Base-by-base conservation (phyloP, 2,329 filamentous ascomycete species). In the Colletotrichum magnum region DNA sequence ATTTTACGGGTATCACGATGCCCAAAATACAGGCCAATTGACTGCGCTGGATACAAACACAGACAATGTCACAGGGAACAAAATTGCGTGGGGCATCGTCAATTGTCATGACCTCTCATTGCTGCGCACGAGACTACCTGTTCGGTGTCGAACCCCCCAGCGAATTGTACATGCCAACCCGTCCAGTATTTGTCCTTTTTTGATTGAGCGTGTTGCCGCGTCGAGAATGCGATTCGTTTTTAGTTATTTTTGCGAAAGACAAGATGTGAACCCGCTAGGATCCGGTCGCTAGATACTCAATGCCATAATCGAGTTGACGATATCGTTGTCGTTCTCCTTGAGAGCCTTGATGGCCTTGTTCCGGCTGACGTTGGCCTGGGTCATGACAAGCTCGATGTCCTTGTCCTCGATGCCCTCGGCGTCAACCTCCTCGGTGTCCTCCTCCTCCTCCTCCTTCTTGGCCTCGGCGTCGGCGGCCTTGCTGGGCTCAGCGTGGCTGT, bases 281-380 rank as follows among this genome's bases (percentile, higher is more conserved):
- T 47, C 47, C 26, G 52, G 62, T 66, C 61, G 63, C 81, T 87
- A 95, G 88, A 94, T 91, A 87, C 93, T 94, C 82, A 99, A 87
- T 76, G 95, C 95, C 96, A 99, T 99, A 87, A 99, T 99, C 77
- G 96, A 98, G 89, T 99, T 99, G 88, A 99, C 96, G 86, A 99
- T 99, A 82, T 99, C 96, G 80, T 98, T 98, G 86, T 98, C 95
- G 82, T 99, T 99, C 88, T 98, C 96, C 88, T 94, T 95, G 80
- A 99, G 89, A 66, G 97, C 96, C 87, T 98, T 99, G 87, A 99
- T 90, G 71, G 96, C 96, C 91, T 98, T 98, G 87, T 97, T 98
- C 83, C 96, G 90, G 77, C 94, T 97, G 78, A 99, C 97, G 79
- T 88, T 96, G 77, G 96, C 96, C 86, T 99, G 95, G 77, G 93